Conservation (phyloP, 257 asterid species). For the Solanum gandarillasii region DNA sequence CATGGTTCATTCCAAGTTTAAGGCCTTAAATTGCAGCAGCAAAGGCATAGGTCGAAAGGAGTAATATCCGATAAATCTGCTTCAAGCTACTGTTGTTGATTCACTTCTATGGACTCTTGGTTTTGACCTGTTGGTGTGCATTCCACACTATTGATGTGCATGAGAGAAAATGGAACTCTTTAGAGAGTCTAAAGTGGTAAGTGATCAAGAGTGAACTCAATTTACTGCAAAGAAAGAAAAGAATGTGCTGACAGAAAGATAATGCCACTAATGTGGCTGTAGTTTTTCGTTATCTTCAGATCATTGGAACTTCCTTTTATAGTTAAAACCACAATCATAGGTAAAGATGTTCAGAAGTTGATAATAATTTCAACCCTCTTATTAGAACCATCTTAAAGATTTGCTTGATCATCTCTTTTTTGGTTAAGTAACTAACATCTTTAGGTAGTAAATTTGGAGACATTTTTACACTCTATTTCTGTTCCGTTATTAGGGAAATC, state of each 20-base stretch:
- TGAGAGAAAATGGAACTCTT: slow-evolving; percentile 10
- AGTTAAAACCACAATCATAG: neutral
- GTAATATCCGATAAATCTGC: neutral
- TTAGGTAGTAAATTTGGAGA: neutral
- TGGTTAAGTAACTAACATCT: neutral
- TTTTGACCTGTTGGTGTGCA: too few relatives aligned
- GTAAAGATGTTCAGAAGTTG: neutral
- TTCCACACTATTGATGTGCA: slow-evolving; percentile 81
- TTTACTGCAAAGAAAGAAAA: neutral
- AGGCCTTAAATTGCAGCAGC: neutral
- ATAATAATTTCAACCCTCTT: neutral
- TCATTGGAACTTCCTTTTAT: neutral
- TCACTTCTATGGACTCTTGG: too few relatives aligned
- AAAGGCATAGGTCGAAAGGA: neutral
- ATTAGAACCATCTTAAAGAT: neutral
- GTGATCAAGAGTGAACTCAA: neutral
- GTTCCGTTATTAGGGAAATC: too few relatives aligned
- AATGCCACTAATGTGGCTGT: neutral
- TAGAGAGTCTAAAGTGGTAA: neutral
- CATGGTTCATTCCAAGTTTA: neutral
- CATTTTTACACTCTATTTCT: too few relatives aligned
- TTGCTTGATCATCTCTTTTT: neutral
- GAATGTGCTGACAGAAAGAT: neutral
- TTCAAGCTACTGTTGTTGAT: neutral
- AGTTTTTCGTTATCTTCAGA: neutral